Base-by-base conservation (phyloP, 2,329 filamentous ascomycete species). In the Xylaria sp. region DNA sequence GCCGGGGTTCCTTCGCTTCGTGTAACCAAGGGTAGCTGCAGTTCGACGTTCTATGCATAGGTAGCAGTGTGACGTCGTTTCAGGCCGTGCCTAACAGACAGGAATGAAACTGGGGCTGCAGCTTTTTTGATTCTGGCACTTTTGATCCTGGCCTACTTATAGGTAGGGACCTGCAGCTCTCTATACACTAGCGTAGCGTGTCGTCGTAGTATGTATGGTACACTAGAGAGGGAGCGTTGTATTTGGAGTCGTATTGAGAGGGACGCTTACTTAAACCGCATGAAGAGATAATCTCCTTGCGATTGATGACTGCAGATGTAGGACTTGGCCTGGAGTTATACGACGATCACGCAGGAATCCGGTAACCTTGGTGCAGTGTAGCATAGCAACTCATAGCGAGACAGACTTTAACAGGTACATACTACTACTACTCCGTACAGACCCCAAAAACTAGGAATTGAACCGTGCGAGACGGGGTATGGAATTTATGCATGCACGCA, bases 281-380 rank as follows among this genome's bases (percentile, higher is more conserved):
- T 69, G 57, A 69, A 67, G 25, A 53, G 29, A 68, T 37, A 67
- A 69, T 69, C 58, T 69, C 68, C 55, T 48, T 53, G 32, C 44
- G 35, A 44, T 65, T 58, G 57, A 68, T 69, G 68, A 69, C 68
- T 68, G 68, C 68, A 69, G 68, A 53, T 54, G 60, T 55, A 69
- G 64, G 61, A 68, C 62, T 69, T 53, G 42, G 58, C 51, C 58
- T 27, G 18, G 57, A 27, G 13, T 32, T 59, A 60, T 64, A 67
- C 67, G 63, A 47, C 44, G 55, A 60, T 60, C 60, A 53, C 37
- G 37, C 55, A 29, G 55, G 37, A 44, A 44, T 58, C 44, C 44
- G 40, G 55, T 12, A 35, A 35, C 32, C 8, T 9, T 35, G 10
- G 32, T 35, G 32, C 10, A 35, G 32, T 35, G 32, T 35, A 54